phyloP scores from a whole-genome alignment of 306 rosid genomes.

The Lathyrus sativus region DNA sequence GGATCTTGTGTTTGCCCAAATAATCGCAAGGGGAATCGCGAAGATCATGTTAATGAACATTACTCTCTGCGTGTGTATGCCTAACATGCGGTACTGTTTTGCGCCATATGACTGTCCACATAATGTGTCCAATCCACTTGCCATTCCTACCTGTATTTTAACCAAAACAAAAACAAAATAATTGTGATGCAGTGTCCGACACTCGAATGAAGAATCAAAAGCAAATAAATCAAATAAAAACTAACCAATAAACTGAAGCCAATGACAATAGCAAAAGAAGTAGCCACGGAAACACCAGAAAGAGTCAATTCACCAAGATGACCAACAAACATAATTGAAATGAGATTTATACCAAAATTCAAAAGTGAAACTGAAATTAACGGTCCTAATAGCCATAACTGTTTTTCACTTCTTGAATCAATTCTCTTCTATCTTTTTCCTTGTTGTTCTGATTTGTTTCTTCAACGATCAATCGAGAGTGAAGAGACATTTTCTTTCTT shows the following conservation, averaged over 20 bases:
- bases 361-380: conserved; percentile 51
- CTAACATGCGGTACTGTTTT: conserved; percentile 64
- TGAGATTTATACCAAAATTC: conserved; percentile 47
- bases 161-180: not conserved
- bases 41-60: conserved; percentile 55
- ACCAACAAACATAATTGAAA: conserved; percentile 78
- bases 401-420: conserved; percentile 64
- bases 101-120: conserved; percentile 81
- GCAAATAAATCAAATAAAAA: not conserved
- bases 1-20: conserved; percentile 57
- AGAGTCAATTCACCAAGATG: conserved; percentile 74
- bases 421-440: not conserved
- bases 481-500: not conserved
- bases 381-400: conserved; percentile 84
- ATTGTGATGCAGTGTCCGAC: too few relatives aligned
- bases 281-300: conserved; percentile 81
- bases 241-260: conserved; percentile 75
- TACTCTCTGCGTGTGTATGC: conserved; percentile 71
- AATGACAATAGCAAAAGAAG: conserved; percentile 70
- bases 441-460: not conserved
- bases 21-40: conserved; percentile 53
- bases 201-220: not conserved
- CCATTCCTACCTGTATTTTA: conserved; percentile 58
- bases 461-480: conserved; percentile 1
- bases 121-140: conserved; percentile 72